phyloP scores from a whole-genome alignment of 176 grass and related monocot genomes.

The Poa annua region DNA sequence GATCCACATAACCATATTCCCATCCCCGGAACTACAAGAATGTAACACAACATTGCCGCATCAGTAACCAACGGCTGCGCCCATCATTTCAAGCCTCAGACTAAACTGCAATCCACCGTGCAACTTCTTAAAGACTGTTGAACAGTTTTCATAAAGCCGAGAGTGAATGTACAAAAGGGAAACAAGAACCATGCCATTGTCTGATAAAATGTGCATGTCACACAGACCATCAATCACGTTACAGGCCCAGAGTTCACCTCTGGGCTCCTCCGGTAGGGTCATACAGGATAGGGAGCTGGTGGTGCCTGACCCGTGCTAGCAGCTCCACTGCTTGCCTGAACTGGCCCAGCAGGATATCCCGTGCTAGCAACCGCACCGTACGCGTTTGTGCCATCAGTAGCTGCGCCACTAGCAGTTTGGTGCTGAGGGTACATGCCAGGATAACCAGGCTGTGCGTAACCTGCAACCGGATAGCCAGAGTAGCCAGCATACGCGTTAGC shows the following conservation, averaged over 20 bases:
- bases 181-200: conserved; percentile 20
- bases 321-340: conserved; percentile 36
- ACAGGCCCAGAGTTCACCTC: conserved; percentile 40
- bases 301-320: conserved; percentile 34
- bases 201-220: conserved; percentile 25
- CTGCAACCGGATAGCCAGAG: conserved; percentile 55
- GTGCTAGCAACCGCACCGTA: conserved; percentile 29
- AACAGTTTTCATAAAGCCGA: neutral
- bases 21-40: neutral
- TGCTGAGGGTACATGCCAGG: conserved; percentile 52
- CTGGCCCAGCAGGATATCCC: conserved; percentile 46
- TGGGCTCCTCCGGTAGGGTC: conserved; percentile 37
- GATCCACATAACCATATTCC: neutral
- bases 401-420: conserved; percentile 12
- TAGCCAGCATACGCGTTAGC: conserved; percentile 42
- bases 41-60: neutral
- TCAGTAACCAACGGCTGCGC: neutral
- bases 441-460: conserved; percentile 55
- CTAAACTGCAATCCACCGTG: neutral
- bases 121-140: neutral
- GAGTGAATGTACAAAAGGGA: conserved; percentile 30
- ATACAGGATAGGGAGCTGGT: conserved; percentile 32
- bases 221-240: conserved; percentile 27
- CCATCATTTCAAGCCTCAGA: neutral
- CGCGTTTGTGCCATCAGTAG: conserved; percentile 30